Base-by-base conservation (phyloP, 2,329 filamentous ascomycete species). In the Diaporthe longicolla region DNA sequence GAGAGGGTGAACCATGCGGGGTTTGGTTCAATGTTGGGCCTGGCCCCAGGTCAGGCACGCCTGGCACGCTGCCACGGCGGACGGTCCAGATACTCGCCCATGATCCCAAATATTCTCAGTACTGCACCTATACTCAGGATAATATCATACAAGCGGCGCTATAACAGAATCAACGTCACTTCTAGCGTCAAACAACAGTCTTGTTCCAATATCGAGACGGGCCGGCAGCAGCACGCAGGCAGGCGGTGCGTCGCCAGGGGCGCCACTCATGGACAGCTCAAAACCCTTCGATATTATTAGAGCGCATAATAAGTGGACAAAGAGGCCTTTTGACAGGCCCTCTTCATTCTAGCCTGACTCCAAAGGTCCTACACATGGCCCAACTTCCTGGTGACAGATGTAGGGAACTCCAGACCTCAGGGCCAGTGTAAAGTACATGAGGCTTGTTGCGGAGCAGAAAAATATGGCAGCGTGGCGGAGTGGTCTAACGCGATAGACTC, bases 401-500 rank as follows among this genome's bases (percentile, higher is more conserved):
- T 7, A 48, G 17, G 15, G 15, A 1, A 4, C 7, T 17, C 19
- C 19, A 48, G 1, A 48, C 2, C 15, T 37, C 37, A 6, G 10
- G 37, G 13, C 2, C 10, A 13, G 1, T 6, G 29, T 32, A 32
- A 7, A 4, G 29, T 32, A 32, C 5, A 4, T 32, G 1, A 6
- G 29, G 29, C 29, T 32, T 7, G 4, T 5, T 32, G 5, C 29
- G 5, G 1, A 6, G 40, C 3, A n/a, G n/a, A 3, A 2, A 3
- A 43, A 19, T 13, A 54, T 21, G 72, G 72, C 72, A 59, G 40
- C 29, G 40, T 73, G 72, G 72, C 72, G 37, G 72, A 74, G 69
- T 55, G 72, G 72, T 74, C 70, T 74, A 74, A 74, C 40, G 72
- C 72, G 72, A 35, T 58, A 65, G 72, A 74, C 72, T 74, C 72